Evolutionary conservation across 495 filamentous ascomycete species (phyloP).

Genomic region (Acidiella bohemica): DNA sequence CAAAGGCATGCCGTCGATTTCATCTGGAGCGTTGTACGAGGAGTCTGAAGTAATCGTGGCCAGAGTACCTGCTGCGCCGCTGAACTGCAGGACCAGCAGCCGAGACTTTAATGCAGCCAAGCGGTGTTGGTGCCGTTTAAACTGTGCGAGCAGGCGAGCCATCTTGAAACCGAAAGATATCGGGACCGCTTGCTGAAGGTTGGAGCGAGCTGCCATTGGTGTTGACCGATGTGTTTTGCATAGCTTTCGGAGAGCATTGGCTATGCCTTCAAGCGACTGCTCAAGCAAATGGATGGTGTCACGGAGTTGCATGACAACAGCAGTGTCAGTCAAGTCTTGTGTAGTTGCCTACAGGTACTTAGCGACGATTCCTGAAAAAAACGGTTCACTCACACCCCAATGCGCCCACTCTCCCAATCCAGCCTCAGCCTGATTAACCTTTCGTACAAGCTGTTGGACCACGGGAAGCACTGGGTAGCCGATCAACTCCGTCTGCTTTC

Average conservation of each 20-base stretch:
- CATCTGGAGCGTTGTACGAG: slow-evolving; percentile 1
- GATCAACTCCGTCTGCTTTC: slow-evolving; percentile 17
- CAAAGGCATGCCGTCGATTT: slow-evolving; percentile 3
- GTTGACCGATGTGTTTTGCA: slow-evolving; percentile 15
- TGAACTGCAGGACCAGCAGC: slow-evolving; percentile 20
- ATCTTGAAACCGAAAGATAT: slow-evolving; percentile 22
- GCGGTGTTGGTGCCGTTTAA: slow-evolving; percentile 16
- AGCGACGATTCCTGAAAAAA: no score
- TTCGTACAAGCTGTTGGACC: slow-evolving; percentile 17
- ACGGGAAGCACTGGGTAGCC: slow-evolving; percentile 20
- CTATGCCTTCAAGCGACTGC: slow-evolving; percentile 4
- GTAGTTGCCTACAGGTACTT: no score
- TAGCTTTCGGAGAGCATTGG: slow-evolving; percentile 2
- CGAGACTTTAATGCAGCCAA: slow-evolving; percentile 11
- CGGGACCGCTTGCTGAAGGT: slow-evolving; percentile 20
- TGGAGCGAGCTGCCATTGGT: slow-evolving; percentile 15
- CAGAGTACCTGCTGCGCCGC: slow-evolving; percentile 21
- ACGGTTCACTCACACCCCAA: no score
- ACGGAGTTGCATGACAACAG: slow-evolving; percentile 16
- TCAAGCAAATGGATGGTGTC: slow-evolving; percentile 17
- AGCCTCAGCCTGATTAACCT: slow-evolving; percentile 17
- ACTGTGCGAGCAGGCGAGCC: slow-evolving; percentile 18
- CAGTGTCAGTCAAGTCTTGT: slow-evolving; percentile 20
- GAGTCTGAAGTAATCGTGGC: slow-evolving; percentile 13
- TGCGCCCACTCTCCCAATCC: slow-evolving; percentile 20